Evolutionary conservation across 2,329 filamentous ascomycete species (phyloP).

Genomic region (Hypoxylon sp.): DNA sequence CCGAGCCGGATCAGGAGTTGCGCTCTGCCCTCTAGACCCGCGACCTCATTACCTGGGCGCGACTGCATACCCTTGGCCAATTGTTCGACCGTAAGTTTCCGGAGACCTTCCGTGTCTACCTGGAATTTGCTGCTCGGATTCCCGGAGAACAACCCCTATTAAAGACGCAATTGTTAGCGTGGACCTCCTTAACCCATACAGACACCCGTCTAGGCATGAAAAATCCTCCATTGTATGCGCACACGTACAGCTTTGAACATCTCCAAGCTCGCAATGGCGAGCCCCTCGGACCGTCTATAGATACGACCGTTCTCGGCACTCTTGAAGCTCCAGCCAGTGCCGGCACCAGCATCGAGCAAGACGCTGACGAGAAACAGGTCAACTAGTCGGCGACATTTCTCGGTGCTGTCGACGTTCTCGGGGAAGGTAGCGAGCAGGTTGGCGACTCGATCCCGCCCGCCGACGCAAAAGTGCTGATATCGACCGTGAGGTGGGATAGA

Average conservation of each 20-base stretch:
- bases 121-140: conserved; percentile 85
- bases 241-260: conserved; percentile 83
- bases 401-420: conserved; percentile 58
- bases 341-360: conserved; percentile 88
- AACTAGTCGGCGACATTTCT: conserved; percentile 64
- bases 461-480: conserved; percentile 76
- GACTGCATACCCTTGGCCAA: conserved; percentile 90
- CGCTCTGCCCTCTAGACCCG: conserved; percentile 87
- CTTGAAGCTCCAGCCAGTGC: conserved; percentile 92
- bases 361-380: conserved; percentile 81
- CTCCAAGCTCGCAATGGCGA: conserved; percentile 77
- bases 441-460: conserved; percentile 63
- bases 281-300: conserved; percentile 80
- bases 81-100: conserved; percentile 78
- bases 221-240: background rate
- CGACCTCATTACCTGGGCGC: conserved; percentile 82
- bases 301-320: conserved; percentile 87
- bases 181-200: background rate
- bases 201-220: background rate
- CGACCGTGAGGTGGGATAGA: conserved; percentile 70
- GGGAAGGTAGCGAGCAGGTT: conserved; percentile 54
- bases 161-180: conserved; percentile 23
- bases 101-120: conserved; percentile 87
- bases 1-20: conserved; percentile 82
- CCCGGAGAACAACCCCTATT: conserved; percentile 85